Percentiles rank a stretch among this genome's conserved stretches.
Conservation (phyloP, 1,284 basidiomycete genomes). For the Lentinus polychrous region DNA sequence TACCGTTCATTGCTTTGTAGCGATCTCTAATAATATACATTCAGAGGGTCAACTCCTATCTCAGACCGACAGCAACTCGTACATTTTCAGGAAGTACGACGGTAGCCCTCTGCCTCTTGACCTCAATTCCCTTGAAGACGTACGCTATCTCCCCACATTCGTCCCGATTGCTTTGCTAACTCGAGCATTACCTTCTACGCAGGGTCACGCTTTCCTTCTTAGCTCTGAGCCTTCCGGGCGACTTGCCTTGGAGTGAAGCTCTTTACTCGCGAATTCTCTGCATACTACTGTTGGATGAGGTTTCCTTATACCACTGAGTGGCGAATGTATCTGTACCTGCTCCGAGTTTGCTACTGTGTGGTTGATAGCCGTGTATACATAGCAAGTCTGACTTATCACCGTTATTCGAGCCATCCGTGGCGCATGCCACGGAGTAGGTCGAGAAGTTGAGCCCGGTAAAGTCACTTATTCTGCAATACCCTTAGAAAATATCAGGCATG, state of each 20-base stretch:
- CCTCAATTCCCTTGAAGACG: neutral
- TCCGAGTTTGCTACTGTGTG: no score
- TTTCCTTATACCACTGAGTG: no score
- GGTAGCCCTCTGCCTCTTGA: neutral
- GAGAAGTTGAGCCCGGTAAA: no score
- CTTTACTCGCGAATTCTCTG: no score
- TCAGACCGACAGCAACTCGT: conserved; percentile 5
- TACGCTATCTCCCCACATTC: neutral
- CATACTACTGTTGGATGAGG: no score
- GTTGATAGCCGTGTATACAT: no score
- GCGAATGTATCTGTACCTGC: no score
- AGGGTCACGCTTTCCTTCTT: conserved; percentile 2
- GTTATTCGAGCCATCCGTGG: no score
- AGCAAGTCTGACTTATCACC: no score
- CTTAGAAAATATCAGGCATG: no score
- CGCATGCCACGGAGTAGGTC: no score
- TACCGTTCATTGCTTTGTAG: neutral
- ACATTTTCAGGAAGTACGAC: conserved; percentile 6
- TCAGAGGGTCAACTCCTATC: conserved; percentile 7
- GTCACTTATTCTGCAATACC: no score
- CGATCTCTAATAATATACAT: neutral
- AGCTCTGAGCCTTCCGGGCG: conserved; percentile 5
- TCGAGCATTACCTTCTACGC: neutral
- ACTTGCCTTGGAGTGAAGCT: conserved; percentile 1
- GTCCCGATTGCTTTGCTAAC: neutral